Percentiles rank a stretch among this genome's conserved stretches.
These are phyloP conservation scores for Xylaria sp. DNA, from an alignment of 2,329 filamentous ascomycete genomes.

Conservation along the genomic window DNA sequence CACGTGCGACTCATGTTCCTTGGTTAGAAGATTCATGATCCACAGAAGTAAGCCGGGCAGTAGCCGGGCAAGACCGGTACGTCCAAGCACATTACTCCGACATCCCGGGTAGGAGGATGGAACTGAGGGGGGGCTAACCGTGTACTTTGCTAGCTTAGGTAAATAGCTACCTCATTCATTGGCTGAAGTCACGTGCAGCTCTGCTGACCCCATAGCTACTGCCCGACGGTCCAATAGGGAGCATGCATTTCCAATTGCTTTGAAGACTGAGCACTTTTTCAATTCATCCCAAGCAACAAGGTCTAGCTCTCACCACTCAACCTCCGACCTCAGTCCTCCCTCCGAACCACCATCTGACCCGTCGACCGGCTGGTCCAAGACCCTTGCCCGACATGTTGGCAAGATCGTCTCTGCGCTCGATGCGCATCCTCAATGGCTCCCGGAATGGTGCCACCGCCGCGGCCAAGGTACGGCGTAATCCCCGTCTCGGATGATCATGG, in stretches of 20 bases:
- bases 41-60: neutral
- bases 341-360: constrained; percentile 42
- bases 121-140: neutral
- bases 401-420: constrained; percentile 88
- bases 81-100: constrained; percentile 7
- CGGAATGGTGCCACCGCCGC: constrained; percentile 77
- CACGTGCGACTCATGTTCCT: neutral
- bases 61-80: constrained; percentile 22
- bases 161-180: constrained; percentile 2
- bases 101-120: neutral
- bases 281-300: constrained; percentile 40
- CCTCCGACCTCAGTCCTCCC: constrained; percentile 43
- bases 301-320: constrained; percentile 41
- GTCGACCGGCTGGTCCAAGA: constrained; percentile 51
- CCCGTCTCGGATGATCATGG: constrained; percentile 11
- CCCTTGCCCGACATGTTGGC: constrained; percentile 82
- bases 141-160: neutral
- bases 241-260: constrained; percentile 50
- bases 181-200: constrained; percentile 35
- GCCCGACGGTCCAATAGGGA: constrained; percentile 44
- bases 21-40: neutral
- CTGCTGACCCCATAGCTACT: constrained; percentile 33
- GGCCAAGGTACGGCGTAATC: constrained; percentile 74
- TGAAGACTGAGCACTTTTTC: constrained; percentile 51
- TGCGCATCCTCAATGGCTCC: constrained; percentile 84